A percentile compares a stretch with the other conserved stretches of the same genome.
These are phyloP conservation scores for Kwoniella shandongensis DNA, from an alignment of 768 basidiomycete genomes.

Conservation along the genomic window DNA sequence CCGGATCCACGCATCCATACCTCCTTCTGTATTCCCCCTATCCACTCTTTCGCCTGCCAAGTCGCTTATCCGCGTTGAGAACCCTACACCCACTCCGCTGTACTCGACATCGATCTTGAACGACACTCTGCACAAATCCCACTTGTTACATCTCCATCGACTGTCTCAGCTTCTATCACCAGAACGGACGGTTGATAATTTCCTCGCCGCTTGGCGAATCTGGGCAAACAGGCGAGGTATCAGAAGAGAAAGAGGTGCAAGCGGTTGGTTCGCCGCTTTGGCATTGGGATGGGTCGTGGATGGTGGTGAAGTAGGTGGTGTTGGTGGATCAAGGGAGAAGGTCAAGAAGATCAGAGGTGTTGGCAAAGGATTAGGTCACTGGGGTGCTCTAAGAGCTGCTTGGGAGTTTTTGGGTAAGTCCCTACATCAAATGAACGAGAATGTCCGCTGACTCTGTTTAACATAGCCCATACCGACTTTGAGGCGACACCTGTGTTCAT, in stretches of 20 bases:
- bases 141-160: conserved; percentile 62
- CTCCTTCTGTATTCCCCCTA: conserved; percentile 61
- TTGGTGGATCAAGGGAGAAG: conserved; percentile 41
- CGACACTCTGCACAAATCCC: conserved; percentile 56
- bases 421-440: neutral
- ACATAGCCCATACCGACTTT: conserved; percentile 72
- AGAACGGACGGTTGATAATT: conserved; percentile 67
- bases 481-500: conserved; percentile 36
- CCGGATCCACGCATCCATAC: conserved; percentile 69
- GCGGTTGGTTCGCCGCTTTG: conserved; percentile 63
- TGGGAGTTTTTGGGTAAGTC: conserved; percentile 79
- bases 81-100: conserved; percentile 63
- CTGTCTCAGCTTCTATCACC: conserved; percentile 60
- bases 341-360: conserved; percentile 60
- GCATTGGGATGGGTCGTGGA: conserved; percentile 55
- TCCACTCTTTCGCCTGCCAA: conserved; percentile 67
- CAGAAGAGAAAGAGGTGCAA: conserved; percentile 30
- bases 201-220: conserved; percentile 73
- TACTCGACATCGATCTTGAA: conserved; percentile 72
- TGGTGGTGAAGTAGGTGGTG: conserved; percentile 64
- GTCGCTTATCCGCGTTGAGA: conserved; percentile 62
- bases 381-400: conserved; percentile 82
- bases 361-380: conserved; percentile 80
- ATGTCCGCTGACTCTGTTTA: neutral
- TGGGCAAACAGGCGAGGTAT: conserved; percentile 85